Evolutionary conservation across 345 rosid species (phyloP).

Genomic region (Bretschneidera sinensis): DNA sequence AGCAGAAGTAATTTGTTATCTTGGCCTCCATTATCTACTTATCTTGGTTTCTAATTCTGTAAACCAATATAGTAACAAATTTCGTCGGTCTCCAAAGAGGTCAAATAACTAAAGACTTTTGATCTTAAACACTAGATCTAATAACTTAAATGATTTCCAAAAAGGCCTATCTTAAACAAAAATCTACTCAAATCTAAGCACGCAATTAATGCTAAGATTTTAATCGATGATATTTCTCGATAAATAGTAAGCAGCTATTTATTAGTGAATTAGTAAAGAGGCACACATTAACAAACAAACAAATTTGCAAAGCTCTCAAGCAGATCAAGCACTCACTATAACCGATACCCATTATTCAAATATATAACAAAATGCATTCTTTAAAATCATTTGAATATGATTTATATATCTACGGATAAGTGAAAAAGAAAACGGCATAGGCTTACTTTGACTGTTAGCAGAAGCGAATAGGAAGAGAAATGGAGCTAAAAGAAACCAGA

Average conservation of each 20-base stretch:
- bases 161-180: slow-evolving; percentile 1
- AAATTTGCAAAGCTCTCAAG: too few species aligned
- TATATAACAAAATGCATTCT: slow-evolving; percentile 1
- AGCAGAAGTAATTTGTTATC: not conserved
- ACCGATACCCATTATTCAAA: not conserved
- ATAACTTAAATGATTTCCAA: not conserved
- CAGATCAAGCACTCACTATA: slow-evolving; percentile 17
- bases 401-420: not conserved
- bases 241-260: too few species aligned
- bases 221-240: not conserved
- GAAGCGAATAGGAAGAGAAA: slow-evolving; percentile 31
- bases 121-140: slow-evolving; percentile 6
- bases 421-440: not conserved
- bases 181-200: slow-evolving; percentile 17
- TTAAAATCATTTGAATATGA: too few species aligned
- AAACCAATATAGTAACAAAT: too few species aligned
- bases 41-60: too few species aligned
- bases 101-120: too few species aligned
- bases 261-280: not conserved
- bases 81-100: too few species aligned
- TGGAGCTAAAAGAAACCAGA: slow-evolving; percentile 20
- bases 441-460: slow-evolving; percentile 35
- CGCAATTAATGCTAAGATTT: slow-evolving; percentile 9
- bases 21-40: too few species aligned
- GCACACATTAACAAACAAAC: not conserved